phyloP scores from a whole-genome alignment of 306 rosid genomes.

The Biancaea sappan region DNA sequence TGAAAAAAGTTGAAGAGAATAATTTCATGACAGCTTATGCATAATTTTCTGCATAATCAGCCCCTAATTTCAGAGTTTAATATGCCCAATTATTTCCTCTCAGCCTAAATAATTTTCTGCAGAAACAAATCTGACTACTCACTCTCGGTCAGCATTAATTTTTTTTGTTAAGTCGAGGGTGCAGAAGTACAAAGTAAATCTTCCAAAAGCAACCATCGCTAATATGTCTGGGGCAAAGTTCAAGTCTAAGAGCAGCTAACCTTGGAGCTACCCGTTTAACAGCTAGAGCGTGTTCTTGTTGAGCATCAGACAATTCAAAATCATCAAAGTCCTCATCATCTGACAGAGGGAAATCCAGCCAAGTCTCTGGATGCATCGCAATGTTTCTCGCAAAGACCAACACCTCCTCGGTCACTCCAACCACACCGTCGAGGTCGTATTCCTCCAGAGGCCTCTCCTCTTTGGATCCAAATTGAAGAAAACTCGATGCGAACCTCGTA shows the following conservation, averaged over 20 bases:
- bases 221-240: conserved; percentile 80
- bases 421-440: conserved; percentile 49
- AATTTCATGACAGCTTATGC: no score
- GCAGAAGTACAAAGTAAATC: conserved; percentile 77
- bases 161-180: conserved; percentile 63
- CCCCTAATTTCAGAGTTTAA: no score
- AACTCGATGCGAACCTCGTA: conserved; percentile 88
- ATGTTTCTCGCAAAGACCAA: conserved; percentile 60
- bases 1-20: no score
- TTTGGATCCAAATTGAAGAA: conserved; percentile 72
- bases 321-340: conserved; percentile 66
- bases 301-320: conserved; percentile 72
- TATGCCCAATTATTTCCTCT: no score
- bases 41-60: no score
- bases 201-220: conserved; percentile 76
- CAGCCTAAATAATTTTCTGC: no score
- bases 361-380: conserved; percentile 80
- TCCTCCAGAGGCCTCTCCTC: conserved; percentile 50
- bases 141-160: conserved; percentile 65
- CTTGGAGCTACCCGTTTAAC: conserved; percentile 70
- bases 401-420: conserved; percentile 72
- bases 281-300: conserved; percentile 85
- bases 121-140: no score
- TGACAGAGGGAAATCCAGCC: conserved; percentile 78
- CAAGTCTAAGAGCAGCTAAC: conserved; percentile 76